Conservation (phyloP, 2,329 filamentous ascomycete genomes). For the Ophiocordyceps unilateralis region DNA sequence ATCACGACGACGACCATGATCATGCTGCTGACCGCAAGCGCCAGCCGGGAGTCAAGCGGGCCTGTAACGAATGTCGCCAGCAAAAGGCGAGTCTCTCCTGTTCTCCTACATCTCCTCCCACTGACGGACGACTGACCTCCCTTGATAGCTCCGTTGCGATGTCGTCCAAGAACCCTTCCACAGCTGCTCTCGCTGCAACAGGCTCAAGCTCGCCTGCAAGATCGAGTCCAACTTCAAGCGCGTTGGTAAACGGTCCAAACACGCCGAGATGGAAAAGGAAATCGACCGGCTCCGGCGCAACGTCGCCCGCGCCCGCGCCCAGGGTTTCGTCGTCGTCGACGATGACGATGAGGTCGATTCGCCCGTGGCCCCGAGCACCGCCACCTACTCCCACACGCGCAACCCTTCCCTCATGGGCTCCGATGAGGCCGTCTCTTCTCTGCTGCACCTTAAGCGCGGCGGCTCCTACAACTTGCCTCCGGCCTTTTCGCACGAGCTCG, state of each 20-base stretch:
- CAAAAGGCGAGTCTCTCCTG: constrained; percentile 47
- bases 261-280: constrained; percentile 75
- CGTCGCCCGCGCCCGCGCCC: constrained; percentile 39
- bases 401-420: constrained; percentile 50
- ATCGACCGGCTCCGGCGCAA: constrained; percentile 51
- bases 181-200: constrained; percentile 60
- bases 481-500: constrained; percentile 42
- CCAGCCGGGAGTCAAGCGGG: constrained; percentile 56
- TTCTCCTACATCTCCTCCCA: too few species aligned
- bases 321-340: constrained; percentile 36
- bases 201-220: constrained; percentile 66
- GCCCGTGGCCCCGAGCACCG: constrained; percentile 33
- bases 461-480: constrained; percentile 42
- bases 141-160: constrained; percentile 67
- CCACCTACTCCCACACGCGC: constrained; percentile 39
- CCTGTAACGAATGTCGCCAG: constrained; percentile 72
- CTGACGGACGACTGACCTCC: too few species aligned
- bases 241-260: constrained; percentile 63
- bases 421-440: constrained; percentile 49
- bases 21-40: constrained; percentile 35
- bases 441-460: constrained; percentile 48
- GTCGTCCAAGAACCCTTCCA: constrained; percentile 67
- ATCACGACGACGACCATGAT: constrained; percentile 19
- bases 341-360: constrained; percentile 42
- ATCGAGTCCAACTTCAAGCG: constrained; percentile 82